Evolutionary conservation across 2,329 filamentous ascomycete species (phyloP).

Genomic region (Coleophoma crateriformis): DNA sequence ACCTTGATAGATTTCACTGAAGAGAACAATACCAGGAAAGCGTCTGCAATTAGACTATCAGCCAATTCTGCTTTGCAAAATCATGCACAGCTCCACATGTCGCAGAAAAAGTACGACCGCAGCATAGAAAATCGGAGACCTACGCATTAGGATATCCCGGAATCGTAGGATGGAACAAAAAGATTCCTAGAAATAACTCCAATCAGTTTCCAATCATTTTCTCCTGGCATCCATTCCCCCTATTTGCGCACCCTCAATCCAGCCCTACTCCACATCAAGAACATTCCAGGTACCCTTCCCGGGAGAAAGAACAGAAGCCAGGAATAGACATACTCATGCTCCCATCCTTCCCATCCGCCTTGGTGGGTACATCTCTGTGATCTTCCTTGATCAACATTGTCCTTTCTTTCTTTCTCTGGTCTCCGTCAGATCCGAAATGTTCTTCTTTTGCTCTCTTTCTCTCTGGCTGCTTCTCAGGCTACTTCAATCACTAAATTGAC

Average conservation of each 20-base stretch:
- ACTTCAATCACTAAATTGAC: no score
- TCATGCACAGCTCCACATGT: no score
- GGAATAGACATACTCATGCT: conserved; percentile 40
- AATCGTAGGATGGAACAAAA: conserved; percentile 81
- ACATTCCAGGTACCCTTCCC: no score
- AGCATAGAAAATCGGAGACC: conserved; percentile 18
- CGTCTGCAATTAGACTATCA: conserved; percentile 33
- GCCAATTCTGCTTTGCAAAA: background rate
- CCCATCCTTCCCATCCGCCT: conserved; percentile 45
- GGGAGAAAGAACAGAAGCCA: no score
- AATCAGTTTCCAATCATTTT: no score
- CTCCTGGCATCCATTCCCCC: no score
- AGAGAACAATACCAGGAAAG: conserved; percentile 83
- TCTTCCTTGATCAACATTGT: conserved; percentile 56
- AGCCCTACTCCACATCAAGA: no score
- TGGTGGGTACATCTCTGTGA: conserved; percentile 52
- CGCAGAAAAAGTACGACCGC: background rate
- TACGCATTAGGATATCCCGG: conserved; percentile 82
- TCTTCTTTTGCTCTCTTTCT: no score
- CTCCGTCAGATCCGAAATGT: no score
- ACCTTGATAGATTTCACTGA: conserved; percentile 97
- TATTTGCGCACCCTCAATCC: no score
- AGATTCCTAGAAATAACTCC: conserved; percentile 58
- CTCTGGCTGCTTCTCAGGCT: no score
- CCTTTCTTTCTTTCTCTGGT: no score